A percentile compares a stretch with the other conserved stretches of the same genome.
Evolutionary conservation across 139 green algal genomes (phyloP).

Genomic region (Coelastrella sp.): DNA sequence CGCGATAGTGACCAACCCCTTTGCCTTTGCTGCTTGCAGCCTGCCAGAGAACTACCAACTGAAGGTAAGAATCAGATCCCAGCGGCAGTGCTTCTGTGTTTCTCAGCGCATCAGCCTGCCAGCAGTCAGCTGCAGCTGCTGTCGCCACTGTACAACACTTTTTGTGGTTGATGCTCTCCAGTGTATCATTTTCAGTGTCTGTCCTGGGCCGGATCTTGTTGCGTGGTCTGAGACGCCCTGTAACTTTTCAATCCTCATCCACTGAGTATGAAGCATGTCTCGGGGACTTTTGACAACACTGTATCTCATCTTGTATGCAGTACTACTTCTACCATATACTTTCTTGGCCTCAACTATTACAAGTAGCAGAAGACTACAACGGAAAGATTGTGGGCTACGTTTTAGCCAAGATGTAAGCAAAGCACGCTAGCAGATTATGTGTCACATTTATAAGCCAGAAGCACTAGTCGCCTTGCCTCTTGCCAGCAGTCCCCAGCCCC

Average conservation of each 20-base stretch:
- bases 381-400: slow-evolving; percentile 99
- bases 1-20: no score
- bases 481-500: no score
- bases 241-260: no score
- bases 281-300: no score
- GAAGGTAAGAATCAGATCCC: slow-evolving; percentile 78
- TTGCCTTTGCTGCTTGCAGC: slow-evolving; percentile 43
- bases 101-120: neutral
- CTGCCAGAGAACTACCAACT: slow-evolving; percentile 99
- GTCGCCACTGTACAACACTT: neutral
- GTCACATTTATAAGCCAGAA: no score
- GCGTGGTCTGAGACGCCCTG: no score
- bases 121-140: neutral
- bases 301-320: slow-evolving; percentile 70
- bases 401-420: slow-evolving; percentile 96
- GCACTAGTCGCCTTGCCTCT: no score
- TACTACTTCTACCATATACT: slow-evolving; percentile 99
- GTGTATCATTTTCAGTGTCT: no score
- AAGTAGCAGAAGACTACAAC: slow-evolving; percentile 98
- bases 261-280: no score
- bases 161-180: neutral
- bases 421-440: neutral
- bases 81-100: neutral
- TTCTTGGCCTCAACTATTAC: slow-evolving; percentile 98
- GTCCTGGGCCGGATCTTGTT: no score